Evolutionary conservation across 768 basidiomycete genomes (phyloP).

Genomic region (Russula brevipes): DNA sequence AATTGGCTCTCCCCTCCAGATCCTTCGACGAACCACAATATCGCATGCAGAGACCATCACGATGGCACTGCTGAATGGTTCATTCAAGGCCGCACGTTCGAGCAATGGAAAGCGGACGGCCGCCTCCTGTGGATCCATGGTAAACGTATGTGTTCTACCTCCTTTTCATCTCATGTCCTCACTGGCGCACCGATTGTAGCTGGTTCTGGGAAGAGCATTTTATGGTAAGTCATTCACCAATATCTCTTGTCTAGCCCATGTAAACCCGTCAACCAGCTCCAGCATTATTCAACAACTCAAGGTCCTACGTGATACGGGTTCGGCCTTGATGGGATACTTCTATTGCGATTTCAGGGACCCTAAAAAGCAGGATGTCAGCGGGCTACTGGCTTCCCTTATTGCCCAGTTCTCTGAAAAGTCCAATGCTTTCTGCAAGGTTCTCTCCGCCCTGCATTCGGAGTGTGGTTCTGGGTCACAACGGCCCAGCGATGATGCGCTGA

Average conservation of each 20-base stretch:
- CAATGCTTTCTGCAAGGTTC: not conserved
- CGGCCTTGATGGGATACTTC: not conserved
- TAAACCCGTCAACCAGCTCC: not conserved
- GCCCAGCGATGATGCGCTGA: not conserved
- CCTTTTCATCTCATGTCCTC: no score
- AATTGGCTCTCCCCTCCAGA: not conserved
- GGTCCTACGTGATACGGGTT: not conserved
- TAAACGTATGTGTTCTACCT: not conserved
- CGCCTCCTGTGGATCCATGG: no score
- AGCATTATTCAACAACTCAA: not conserved
- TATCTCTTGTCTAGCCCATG: not conserved
- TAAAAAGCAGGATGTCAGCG: not conserved
- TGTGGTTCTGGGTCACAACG: not conserved
- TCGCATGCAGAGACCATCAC: not conserved
- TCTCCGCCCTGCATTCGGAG: not conserved
- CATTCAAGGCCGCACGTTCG: not conserved
- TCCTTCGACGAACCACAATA: slow-evolving; percentile 1
- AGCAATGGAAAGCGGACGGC: not conserved
- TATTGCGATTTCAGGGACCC: not conserved
- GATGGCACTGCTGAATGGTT: not conserved
- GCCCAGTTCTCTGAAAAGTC: not conserved
- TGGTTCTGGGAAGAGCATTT: not conserved
- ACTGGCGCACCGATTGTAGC: not conserved
- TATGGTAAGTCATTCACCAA: not conserved
- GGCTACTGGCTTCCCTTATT: not conserved